Base-by-base conservation (phyloP, 1,284 basidiomycete species). In the Volvariella volvacea region DNA sequence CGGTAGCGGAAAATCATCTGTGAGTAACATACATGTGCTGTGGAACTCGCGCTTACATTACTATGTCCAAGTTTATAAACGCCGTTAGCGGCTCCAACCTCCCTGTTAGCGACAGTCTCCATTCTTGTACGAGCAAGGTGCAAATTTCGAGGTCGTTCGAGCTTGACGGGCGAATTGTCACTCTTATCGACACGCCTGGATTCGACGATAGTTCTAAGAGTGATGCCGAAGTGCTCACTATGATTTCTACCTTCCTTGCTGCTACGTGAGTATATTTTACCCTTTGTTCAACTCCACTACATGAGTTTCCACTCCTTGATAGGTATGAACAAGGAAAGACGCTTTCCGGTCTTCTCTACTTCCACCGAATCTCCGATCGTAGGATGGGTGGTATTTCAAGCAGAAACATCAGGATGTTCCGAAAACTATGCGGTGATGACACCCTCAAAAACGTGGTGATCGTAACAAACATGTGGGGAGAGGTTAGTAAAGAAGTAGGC, bases 361-460 rank as follows among this genome's bases (percentile, higher is more conserved):
- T 76, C 52, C 74, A 76, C 50, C 64, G 73, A 14, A 77, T 76
- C 51, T 68, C 71, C 34, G 74, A 77, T 47, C 57, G 63, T 50
- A 55, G 68, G 16, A 64, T 76, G 59, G 65, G 64, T 14, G 73
- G 72, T 41, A 64, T 64, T 3, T 67, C 70, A 9, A 63, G 58
- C 21, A 64, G 66, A 28, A 76, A 74, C 53, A 68, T 76, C 36
- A 59, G 56, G 31, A 68, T 75, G 61, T 75, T 77, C 54, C 62
- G 65, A 31, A 61, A 70, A 43, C 60, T 77, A 12, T 76, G 74
- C 51, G 74, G 73, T n/a, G 64, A 69, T 21, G 57, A 51, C 36
- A 63, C 64, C 6, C 65, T 74, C 46, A 57, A 62, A 30, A 72
- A 73, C 51, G 72, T 75, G 22, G 55, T 67, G 25, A 55, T 76